Evolutionary conservation across 768 basidiomycete genomes (phyloP), one percentile per base, ranked within the genome.

Genomic region (Tulasnella calospora): DNA sequence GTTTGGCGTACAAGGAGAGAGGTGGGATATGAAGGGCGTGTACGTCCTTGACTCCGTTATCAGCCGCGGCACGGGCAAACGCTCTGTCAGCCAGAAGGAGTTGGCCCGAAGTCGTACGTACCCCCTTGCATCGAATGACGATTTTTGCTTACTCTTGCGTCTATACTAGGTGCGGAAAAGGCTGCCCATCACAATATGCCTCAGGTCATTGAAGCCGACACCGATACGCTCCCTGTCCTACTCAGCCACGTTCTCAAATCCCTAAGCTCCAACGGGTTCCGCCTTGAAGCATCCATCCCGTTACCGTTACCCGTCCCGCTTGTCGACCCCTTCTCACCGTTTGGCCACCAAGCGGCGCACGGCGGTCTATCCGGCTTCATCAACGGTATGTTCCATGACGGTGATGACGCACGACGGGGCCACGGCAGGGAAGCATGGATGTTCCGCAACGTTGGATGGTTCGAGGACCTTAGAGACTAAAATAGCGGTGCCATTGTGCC

Each of bases 41-140:
- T 77, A 77, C 36, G 35, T n/a, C 70, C 76, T 77, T n/a, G 76
- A 77, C 36, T 77, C 76, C 23, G 76, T 77, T 23, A 77, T 77
- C 76, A 27, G 70, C 76, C 51, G 76, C 23, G 76, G 76, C 21
- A 77, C 76, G 7, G 67, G 69, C 36, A 77, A 77, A 35, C 51
- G 76, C 10, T 2, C 76, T 15, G 9, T 69, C 21, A 71, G 69
- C 38, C 17, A 67, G 13, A 67, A 71, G 27, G 76, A 77, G 46
- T 27, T 77, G 36, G 76, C 76, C 23, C 76, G 69, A 23, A 35
- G 55, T 38, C 69, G 76, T 77, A 61, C 67, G 76, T 77, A 73
- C 19, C 35, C 15, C 35, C 57, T 19, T 12, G 7, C 76, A 69
- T 30, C n/a, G n/a, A 7, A 30, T 47, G 1, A 15, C 73, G 21